Base-by-base conservation (phyloP, 2,329 filamentous ascomycete genomes). In the Neobulgaria alba region DNA sequence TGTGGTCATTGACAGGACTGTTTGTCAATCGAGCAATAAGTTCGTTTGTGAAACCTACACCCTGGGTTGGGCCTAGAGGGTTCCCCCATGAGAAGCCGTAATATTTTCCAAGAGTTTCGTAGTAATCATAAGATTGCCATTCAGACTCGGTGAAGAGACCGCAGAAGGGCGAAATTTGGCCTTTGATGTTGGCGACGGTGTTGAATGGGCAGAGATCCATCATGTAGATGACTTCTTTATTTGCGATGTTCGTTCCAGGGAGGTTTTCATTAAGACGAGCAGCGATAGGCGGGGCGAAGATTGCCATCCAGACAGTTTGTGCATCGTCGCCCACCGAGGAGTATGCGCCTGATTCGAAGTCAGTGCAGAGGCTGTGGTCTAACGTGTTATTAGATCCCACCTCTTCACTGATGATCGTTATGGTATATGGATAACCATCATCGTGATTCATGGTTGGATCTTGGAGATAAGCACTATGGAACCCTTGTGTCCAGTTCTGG, bases 131-230 rank as follows among this genome's bases (percentile, higher is more conserved):
- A 44, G 73, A 65, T 26, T 67, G 64, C 85, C 86, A 95, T 61
- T 94, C 87, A 1, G 72, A 61, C 10, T 69, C 59, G 0, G 75
- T 79, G 64, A 95, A 95, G 18, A 95, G 67, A 10, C 60, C 58
- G 62, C 89, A 95, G 63, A 95, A 93, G 0, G 68, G 65, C 0
- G 86, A 87, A 8, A 82, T 59, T 3, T 62, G 69, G 3, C 66
- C 72, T 2, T 71, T 63, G 0, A 63, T 56, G 4, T 75, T 68
- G 7, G 81, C 77, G n/a, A 94, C 77, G 0, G 85, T 90, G 51
- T 82, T 73, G 63, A 87, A 95, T 0, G 89, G 81, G 56, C 89
- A 95, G 45, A 95, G 68, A 54, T 95, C 87, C 87, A 95, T 95
- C 23, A 95, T 59, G 42, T 72, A 74, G 42, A 88, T 67, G 1